Evolutionary conservation across 2,329 filamentous ascomycete species (phyloP), one percentile per base, ranked within the genome.

Genomic region (Arthrobotrys conoides): DNA sequence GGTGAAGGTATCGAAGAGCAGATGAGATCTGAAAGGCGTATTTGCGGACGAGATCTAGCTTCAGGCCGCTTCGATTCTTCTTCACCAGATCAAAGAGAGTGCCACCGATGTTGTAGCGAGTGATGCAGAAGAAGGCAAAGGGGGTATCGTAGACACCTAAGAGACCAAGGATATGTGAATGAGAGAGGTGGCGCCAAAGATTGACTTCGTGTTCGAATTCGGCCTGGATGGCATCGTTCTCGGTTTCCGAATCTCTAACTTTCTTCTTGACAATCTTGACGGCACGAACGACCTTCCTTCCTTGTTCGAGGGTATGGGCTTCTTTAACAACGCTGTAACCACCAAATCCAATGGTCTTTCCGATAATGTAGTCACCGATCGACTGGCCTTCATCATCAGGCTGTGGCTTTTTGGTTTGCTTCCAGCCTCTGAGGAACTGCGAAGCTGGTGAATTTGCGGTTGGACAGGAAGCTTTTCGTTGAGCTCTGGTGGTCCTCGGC

Each of bases 171-270:
- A 92, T 88, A 82, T 91, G 87, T 0, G 86, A 87, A 81, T 92
- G 89, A 70, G 87, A 87, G 51, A 91, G 84, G 81, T 89, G 90
- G 55, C 90, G 87, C 90, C 90, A 92, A 48, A 92, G 87, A 51
- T 88, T 87, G 55, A 91, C 88, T 84, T 92, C 90, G 79, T 91
- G 90, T 81, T 91, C 90, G 77, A 92, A 90, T 80, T 91, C 88
- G 10, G 89, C 88, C 82, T 91, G 90, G 12, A 89, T 87, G 80
- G 88, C 87, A 48, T 92, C 90, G 80, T 91, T 91, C 80, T 91
- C 89, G 18, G 85, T 83, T 79, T 91, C 90, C 30, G 85, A 86
- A 68, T 87, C 86, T 10, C 84, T 83, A 22, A 90, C 85, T 63
- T 87, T 85, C 82, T 90, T 91, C 79, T 87, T 89, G 18, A 92